phyloP scores from a whole-genome alignment of 2,329 filamentous ascomycete genomes.

The Trichoderma afroharzianum region DNA sequence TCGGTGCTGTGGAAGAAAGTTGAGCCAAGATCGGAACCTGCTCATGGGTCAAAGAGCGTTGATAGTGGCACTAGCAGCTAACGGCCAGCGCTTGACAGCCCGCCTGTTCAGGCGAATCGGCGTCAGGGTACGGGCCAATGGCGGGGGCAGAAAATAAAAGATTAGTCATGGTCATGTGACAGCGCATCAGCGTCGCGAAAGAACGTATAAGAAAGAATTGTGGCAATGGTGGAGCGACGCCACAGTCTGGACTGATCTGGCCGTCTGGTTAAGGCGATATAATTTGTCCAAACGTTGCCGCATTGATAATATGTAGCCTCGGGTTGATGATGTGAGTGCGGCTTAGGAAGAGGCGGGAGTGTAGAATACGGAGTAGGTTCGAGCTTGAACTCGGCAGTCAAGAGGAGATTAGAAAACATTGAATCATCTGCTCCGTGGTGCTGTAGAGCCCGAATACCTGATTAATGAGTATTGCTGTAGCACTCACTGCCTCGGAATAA shows the following conservation, averaged over 20 bases:
- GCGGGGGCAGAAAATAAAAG: neutral
- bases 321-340: neutral
- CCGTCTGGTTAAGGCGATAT: neutral
- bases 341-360: neutral
- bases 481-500: neutral
- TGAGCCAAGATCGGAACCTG: neutral
- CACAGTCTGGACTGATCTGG: neutral
- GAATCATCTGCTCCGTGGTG: neutral
- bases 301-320: neutral
- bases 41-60: slow-evolving; percentile 13
- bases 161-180: slow-evolving; percentile 16
- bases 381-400: neutral
- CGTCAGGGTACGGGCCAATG: neutral
- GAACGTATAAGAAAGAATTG: neutral
- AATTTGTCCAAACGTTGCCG: neutral
- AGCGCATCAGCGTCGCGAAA: slow-evolving; percentile 7
- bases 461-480: neutral
- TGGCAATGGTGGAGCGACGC: slow-evolving; percentile 9
- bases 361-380: neutral
- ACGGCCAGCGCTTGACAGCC: neutral
- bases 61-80: slow-evolving; percentile 4
- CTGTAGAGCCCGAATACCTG: neutral
- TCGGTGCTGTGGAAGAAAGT: neutral
- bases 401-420: neutral
- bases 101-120: neutral